phyloP scores from a whole-genome alignment of 2,329 filamentous ascomycete species.

The Fusarium sp. region DNA sequence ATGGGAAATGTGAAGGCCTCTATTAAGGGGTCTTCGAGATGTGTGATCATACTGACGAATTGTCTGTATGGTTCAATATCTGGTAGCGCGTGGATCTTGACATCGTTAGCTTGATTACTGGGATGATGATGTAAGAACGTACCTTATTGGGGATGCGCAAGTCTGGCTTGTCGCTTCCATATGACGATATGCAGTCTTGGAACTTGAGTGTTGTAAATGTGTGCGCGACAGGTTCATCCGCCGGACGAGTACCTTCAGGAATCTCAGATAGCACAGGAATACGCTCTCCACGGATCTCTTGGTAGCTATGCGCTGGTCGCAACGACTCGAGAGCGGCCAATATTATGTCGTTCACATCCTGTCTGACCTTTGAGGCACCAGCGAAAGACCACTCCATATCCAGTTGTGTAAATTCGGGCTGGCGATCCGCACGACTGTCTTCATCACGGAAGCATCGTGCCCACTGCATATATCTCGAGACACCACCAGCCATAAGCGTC shows the following conservation, averaged over 20 bases:
- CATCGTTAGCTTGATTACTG: fast-evolving
- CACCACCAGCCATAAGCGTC: conserved; percentile 91
- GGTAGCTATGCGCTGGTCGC: conserved; percentile 65
- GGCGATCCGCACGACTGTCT: conserved; percentile 88
- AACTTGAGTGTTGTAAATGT: conserved; percentile 52
- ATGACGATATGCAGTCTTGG: conserved; percentile 73
- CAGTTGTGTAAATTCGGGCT: conserved; percentile 94
- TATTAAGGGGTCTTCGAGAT: conserved; percentile 73
- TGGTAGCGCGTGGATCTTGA: conserved; percentile 72
- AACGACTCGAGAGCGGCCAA: conserved; percentile 46
- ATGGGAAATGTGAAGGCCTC: conserved; percentile 77
- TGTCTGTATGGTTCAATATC: conserved; percentile 66
- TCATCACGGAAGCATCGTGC: conserved; percentile 96
- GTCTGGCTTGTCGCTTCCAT: conserved; percentile 94
- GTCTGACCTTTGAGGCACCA: conserved; percentile 55
- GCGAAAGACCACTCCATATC: conserved; percentile 96
- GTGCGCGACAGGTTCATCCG: conserved; percentile 44
- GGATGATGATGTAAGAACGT: conserved; percentile 31
- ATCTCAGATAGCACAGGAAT: conserved; percentile 50
- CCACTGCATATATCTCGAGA: conserved; percentile 88
- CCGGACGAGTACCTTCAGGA: conserved; percentile 11
- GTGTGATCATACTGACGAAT: conserved; percentile 80
- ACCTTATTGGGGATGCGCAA: conserved; percentile 77
- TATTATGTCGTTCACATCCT: conserved; percentile 53
- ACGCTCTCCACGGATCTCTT: conserved; percentile 61